Evolutionary conservation across 2,329 filamentous ascomycete species (phyloP).

Genomic region (Fusarium falciforme): DNA sequence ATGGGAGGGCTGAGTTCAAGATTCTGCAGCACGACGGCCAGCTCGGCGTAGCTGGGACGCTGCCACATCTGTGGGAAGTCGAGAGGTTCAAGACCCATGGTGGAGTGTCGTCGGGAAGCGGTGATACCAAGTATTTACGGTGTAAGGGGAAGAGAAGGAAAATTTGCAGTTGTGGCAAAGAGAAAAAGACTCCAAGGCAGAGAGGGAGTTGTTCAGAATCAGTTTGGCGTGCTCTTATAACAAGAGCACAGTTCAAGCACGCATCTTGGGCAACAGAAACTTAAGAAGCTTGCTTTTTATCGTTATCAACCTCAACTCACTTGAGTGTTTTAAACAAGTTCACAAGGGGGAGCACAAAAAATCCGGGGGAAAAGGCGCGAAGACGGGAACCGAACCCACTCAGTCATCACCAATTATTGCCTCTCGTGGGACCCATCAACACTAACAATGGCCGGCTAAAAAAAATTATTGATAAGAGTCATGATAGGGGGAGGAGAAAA

Average conservation of each 20-base stretch:
- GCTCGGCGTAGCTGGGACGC: slow-evolving; percentile 72
- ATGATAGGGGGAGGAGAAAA: neutral
- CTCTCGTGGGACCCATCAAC: slow-evolving; percentile 8
- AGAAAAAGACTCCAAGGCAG: neutral
- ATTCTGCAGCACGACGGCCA: slow-evolving; percentile 74
- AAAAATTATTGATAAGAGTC: neutral
- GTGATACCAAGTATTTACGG: neutral
- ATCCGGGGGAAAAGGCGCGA: slow-evolving; percentile 11
- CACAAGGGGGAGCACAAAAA: slow-evolving; percentile 4
- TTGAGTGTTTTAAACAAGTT: slow-evolving; percentile 9
- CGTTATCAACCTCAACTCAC: neutral
- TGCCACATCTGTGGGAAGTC: slow-evolving; percentile 88
- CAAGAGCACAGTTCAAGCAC: slow-evolving; percentile 31
- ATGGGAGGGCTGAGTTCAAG: slow-evolving; percentile 75
- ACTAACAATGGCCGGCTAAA: slow-evolving; percentile 10
- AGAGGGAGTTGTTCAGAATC: slow-evolving; percentile 1
- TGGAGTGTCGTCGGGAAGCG: neutral
- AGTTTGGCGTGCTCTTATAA: slow-evolving; percentile 3
- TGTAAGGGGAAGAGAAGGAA: neutral
- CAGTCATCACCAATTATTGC: slow-evolving; percentile 8
- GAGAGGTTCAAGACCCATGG: slow-evolving; percentile 50
- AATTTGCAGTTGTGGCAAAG: slow-evolving; percentile 23
- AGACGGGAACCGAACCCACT: slow-evolving; percentile 15
- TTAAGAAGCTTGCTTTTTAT: neutral
- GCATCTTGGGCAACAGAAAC: slow-evolving; percentile 24